These are phyloP conservation scores for Cylindrotheca fusiformis DNA, from an alignment of 108 stramenopile species.

Conservation along the genomic window DNA sequence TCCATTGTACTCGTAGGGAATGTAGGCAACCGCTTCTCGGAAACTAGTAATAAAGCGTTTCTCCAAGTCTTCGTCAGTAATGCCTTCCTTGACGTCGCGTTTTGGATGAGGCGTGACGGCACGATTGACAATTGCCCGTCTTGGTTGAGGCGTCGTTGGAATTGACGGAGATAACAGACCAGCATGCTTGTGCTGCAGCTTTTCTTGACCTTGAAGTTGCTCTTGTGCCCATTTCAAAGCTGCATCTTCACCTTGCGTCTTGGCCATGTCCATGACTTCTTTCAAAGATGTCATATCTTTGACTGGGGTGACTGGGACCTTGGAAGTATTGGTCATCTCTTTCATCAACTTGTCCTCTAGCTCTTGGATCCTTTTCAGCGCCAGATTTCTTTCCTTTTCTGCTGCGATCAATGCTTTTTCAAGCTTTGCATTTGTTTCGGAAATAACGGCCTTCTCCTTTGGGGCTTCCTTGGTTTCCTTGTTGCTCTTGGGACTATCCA, in stretches of 20 bases:
- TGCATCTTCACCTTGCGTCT: conserved; percentile 32
- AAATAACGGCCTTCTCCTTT: background rate
- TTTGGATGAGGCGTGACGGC: conserved; percentile 46
- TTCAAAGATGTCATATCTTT: conserved; percentile 7
- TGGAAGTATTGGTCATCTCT: background rate
- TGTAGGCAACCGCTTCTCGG: conserved; percentile 38
- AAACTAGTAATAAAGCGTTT: conserved; percentile 24
- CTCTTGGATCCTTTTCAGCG: conserved; percentile 3
- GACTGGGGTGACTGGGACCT: background rate
- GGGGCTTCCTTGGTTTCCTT: background rate
- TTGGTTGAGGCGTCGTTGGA: conserved; percentile 4
- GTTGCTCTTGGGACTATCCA: conserved; percentile 2
- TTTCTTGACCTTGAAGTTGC: conserved; percentile 3
- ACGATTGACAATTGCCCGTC: background rate
- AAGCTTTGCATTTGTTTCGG: conserved; percentile 6
- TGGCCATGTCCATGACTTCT: conserved; percentile 27
- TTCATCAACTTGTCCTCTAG: conserved; percentile 9
- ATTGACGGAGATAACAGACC: background rate
- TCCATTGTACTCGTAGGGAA: conserved; percentile 47
- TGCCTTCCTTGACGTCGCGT: conserved; percentile 1
- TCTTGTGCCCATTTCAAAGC: conserved; percentile 39
- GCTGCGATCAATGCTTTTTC: conserved; percentile 13
- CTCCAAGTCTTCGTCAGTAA: conserved; percentile 11
- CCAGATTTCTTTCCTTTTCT: background rate
- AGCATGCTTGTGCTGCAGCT: too few relatives aligned